Base-by-base conservation (phyloP, 164 flowering plant genomes). In the Tetrastigma voinierianum region DNA sequence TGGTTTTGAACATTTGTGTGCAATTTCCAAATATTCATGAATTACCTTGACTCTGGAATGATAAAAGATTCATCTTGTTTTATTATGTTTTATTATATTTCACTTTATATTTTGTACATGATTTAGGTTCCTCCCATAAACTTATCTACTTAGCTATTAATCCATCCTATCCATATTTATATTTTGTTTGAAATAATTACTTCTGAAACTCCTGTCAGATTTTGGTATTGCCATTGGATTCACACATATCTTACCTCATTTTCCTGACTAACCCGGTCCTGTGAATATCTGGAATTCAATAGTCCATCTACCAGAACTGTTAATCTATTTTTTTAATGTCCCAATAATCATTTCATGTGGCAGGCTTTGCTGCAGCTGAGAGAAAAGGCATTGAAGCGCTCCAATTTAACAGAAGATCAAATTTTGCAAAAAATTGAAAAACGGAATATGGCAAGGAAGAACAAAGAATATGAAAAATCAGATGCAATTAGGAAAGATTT, bases 301-400 rank as follows among this genome's bases (percentile, higher is more conserved):
- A 53, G 18, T 19, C 56, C 56, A 9, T 53, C 40, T 32, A 32
- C 40, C 6, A 32, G 19, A 53, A 3, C 23, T 53, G 52, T 15
- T 49, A n/a, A n/a, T n/a, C 52, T 11, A 49, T 15, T 49, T 49
- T 49, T 49, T 49, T n/a, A 49, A 15, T 49, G 5, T 59, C 48
- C 13, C 19, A 18, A 66, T 32, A 32, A 13, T 4, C 9, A 23
- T 55, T 47, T 23, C n/a, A 49, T 44, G 54, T 21, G 43, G 46
- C 85, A 95, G 99, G 88, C 76, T 71, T 72, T 92, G 80, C 86
- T 78, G 67, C 80, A 95, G 70, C 80, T 95, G 69, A 84, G 72
- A 54, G 96, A 82, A 68, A 87, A 86, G 78, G 96, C 97, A 59
- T 70, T 95, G 81, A 86, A 76, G 80, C 89, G 99, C 19, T 90